phyloP scores from a whole-genome alignment of 2,329 filamentous ascomycete genomes.

The Aureobasidium sp. region DNA sequence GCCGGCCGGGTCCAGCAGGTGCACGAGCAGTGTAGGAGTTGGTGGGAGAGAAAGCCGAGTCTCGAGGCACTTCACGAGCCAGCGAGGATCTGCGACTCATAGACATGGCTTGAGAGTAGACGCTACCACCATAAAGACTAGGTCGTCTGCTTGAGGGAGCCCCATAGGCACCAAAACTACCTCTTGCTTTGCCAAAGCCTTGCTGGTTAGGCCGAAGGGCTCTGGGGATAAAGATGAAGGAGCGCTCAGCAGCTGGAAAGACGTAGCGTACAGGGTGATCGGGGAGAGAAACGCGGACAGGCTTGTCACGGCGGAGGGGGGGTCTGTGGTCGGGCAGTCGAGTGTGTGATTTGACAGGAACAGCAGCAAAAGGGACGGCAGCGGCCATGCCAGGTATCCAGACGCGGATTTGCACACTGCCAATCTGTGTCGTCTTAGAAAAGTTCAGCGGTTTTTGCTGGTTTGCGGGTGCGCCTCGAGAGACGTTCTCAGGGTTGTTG shows the following conservation, averaged over 20 bases:
- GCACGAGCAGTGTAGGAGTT: slow-evolving; percentile 60
- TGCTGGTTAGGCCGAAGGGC: slow-evolving; percentile 91
- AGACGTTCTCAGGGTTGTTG: background rate
- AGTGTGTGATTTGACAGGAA: slow-evolving; percentile 83
- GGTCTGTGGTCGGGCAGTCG: slow-evolving; percentile 91
- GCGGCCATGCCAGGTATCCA: slow-evolving; percentile 67
- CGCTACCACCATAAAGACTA: slow-evolving; percentile 73
- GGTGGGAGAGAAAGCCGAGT: slow-evolving; percentile 70
- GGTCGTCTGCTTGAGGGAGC: slow-evolving; percentile 58
- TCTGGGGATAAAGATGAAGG: slow-evolving; percentile 95
- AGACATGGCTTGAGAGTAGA: slow-evolving; percentile 79
- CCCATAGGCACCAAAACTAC: slow-evolving; percentile 59
- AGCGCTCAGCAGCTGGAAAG: slow-evolving; percentile 80
- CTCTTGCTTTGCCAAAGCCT: slow-evolving; percentile 56
- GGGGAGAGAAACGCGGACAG: slow-evolving; percentile 86
- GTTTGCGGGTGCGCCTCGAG: slow-evolving; percentile 7
- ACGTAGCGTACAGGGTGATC: slow-evolving; percentile 74
- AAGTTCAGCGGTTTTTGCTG: slow-evolving; percentile 37
- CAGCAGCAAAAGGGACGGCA: slow-evolving; percentile 61
- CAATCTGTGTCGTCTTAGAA: slow-evolving; percentile 75
- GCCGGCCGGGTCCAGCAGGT: slow-evolving; percentile 41
- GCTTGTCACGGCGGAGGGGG: slow-evolving; percentile 89
- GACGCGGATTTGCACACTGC: slow-evolving; percentile 77
- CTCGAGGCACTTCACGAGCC: slow-evolving; percentile 58
- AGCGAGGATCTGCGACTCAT: slow-evolving; percentile 81